phyloP scores from a whole-genome alignment of 1,284 basidiomycete genomes.

The Ceratobasidium sp. region DNA sequence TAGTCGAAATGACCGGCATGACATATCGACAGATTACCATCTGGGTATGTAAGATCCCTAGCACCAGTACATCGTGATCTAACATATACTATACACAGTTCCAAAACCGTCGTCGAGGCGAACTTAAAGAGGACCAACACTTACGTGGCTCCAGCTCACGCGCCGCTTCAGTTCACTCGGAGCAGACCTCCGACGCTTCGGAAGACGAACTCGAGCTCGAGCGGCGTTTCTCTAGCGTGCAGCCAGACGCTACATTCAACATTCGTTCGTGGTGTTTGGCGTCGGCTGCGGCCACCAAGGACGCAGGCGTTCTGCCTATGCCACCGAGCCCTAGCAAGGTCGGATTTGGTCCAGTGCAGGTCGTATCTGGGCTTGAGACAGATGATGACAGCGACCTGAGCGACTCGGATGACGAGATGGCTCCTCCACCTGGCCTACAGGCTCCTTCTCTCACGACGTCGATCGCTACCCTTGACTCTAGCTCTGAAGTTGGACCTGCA shows the following conservation, averaged over 20 bases:
- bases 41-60: conserved; percentile 42
- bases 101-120: conserved; percentile 37
- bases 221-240: conserved; percentile 4
- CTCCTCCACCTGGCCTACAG: conserved; percentile 8
- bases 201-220: conserved; percentile 35
- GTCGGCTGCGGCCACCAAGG: conserved; percentile 35
- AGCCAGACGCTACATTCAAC: conserved; percentile 34
- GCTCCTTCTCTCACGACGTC: conserved; percentile 26
- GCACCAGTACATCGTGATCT: background rate
- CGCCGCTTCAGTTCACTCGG: conserved; percentile 26
- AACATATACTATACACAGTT: conserved; percentile 1
- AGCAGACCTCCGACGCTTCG: conserved; percentile 23
- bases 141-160: conserved; percentile 10
- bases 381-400: conserved; percentile 36
- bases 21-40: conserved; percentile 49
- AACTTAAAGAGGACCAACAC: conserved; percentile 34
- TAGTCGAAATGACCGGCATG: conserved; percentile 45
- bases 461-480: conserved; percentile 11
- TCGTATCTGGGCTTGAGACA: background rate
- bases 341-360: conserved; percentile 9
- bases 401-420: conserved; percentile 27
- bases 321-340: conserved; percentile 36
- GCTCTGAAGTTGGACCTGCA: conserved; percentile 25
- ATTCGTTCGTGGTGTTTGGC: conserved; percentile 39
- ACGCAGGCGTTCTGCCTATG: background rate